Percentiles rank a stretch among this genome's conserved stretches.
Conservation (phyloP, 2,329 filamentous ascomycete species). For the Exophiala mesophila region DNA sequence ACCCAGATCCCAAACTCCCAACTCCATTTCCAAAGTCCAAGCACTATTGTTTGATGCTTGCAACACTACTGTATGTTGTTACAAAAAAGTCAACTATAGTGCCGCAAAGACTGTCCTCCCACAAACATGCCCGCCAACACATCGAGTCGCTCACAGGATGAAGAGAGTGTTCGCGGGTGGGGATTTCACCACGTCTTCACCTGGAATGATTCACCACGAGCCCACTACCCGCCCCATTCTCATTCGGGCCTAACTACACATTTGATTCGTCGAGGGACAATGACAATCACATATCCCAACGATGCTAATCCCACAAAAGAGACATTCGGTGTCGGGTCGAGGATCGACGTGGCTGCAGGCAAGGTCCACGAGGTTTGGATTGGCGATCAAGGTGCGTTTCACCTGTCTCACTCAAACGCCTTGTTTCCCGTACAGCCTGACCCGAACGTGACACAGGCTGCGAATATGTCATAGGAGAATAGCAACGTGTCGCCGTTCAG, state of each 20-base stretch:
- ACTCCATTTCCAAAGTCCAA: too few relatives aligned
- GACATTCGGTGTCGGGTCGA: conserved; percentile 50
- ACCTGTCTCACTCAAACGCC: too few relatives aligned
- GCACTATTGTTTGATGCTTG: too few relatives aligned
- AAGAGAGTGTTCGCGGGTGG: conserved; percentile 52
- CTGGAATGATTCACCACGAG: conserved; percentile 55
- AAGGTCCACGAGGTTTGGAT: conserved; percentile 59
- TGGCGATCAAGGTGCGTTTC: conserved; percentile 37
- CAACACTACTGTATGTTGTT: too few relatives aligned
- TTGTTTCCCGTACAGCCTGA: too few relatives aligned
- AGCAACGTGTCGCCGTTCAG: not conserved
- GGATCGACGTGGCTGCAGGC: conserved; percentile 55
- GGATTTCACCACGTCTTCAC: conserved; percentile 58
- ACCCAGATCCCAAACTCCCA: too few relatives aligned
- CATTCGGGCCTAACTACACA: conserved; percentile 56
- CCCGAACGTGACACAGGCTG: conserved; percentile 40
- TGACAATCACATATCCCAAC: conserved; percentile 55
- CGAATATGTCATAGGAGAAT: conserved; percentile 59
- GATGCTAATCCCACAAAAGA: conserved; percentile 48
- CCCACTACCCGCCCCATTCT: conserved; percentile 56
- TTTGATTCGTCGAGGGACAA: conserved; percentile 51
- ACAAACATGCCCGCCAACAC: conserved; percentile 10
- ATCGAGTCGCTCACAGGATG: conserved; percentile 41
- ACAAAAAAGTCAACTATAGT: too few relatives aligned
- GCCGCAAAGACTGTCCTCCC: too few relatives aligned